Percentiles rank a stretch among this genome's conserved stretches.
These are phyloP conservation scores for Carex pumila DNA, from an alignment of 176 grass and related monocot genomes.

Conservation along the genomic window DNA sequence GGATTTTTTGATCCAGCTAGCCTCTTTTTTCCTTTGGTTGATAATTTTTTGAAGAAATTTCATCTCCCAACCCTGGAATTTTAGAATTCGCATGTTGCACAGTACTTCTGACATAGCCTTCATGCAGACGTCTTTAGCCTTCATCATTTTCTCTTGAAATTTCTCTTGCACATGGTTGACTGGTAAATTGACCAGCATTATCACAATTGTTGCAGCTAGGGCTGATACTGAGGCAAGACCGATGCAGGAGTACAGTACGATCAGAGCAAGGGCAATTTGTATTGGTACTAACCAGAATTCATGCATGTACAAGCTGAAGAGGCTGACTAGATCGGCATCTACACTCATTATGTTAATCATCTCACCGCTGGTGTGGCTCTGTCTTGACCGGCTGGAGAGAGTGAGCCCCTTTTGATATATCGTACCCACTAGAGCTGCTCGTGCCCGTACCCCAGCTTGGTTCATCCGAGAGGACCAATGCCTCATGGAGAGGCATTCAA, in stretches of 20 bases:
- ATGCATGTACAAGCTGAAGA: constrained; percentile 57
- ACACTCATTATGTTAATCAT: constrained; percentile 63
- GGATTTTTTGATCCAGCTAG: constrained; percentile 49
- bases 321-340: constrained; percentile 37
- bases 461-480: constrained; percentile 55
- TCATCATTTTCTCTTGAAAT: constrained; percentile 58
- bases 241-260: constrained; percentile 48
- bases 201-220: constrained; percentile 36
- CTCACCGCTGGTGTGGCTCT: constrained; percentile 58
- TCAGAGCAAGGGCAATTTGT: constrained; percentile 48
- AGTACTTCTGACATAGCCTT: constrained; percentile 64
- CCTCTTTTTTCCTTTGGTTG: constrained; percentile 52
- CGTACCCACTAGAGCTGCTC: constrained; percentile 38
- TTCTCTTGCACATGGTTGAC: constrained; percentile 34
- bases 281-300: constrained; percentile 61
- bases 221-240: constrained; percentile 43
- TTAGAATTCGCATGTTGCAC: constrained; percentile 73
- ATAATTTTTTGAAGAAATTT: constrained; percentile 57
- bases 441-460: constrained; percentile 39
- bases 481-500: constrained; percentile 41
- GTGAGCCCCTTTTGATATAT: constrained; percentile 57
- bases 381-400: constrained; percentile 46
- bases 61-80: constrained; percentile 85
- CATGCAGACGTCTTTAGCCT: constrained; percentile 62
- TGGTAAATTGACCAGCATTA: constrained; percentile 52